Evolutionary conservation across 306 rosid species (phyloP), one percentile per base, ranked within the genome.

Genomic region (Fragaria vesca): DNA sequence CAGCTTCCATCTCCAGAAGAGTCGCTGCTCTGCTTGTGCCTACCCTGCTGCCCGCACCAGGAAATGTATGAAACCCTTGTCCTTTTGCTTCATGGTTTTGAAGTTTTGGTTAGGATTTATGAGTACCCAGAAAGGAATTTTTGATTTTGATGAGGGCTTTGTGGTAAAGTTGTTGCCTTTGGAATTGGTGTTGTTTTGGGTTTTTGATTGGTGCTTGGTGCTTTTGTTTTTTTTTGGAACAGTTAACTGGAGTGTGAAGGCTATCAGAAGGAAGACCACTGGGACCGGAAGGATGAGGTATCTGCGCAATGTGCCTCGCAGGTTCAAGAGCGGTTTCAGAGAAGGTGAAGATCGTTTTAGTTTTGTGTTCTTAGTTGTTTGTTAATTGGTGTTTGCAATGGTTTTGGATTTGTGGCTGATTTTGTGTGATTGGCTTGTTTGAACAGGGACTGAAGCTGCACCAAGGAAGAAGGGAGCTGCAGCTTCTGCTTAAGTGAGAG

Each of bases 211-310:
- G 42, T 12, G 63, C 2, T 42, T 73, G 51, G 15, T 81, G 6
- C 4, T 6, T 32, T 32, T 32, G 4, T 32, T 62, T 5, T 62
- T 5, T 7, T 4, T 34, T 26, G 21, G 36, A 12, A 66, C 43
- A 96, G 99, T 90, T 73, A 96, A 96, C 89, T 96, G 99, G 99
- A 96, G 99, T 78, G 97, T 81, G 5, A 96, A 96, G 91, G 99
- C 98, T 0, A 96, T 96, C 80, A 82, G 99, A 46, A 86, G 99
- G 80, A 96, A 96, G 98, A 96, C 99, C n/a, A 93, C 99, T 0
- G 99, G 99, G 10, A 93, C 96, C 20, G 99, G 99, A 52, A 88
- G 99, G 86, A 96, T 96, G 99, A 93, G 93, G 93, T 96, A 96
- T 82, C 77, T 96, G 82, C 93, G 99, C 74, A 71, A 96, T 13